phyloP scores from a whole-genome alignment of 2,329 filamentous ascomycete species.

The Venturia effusa region DNA sequence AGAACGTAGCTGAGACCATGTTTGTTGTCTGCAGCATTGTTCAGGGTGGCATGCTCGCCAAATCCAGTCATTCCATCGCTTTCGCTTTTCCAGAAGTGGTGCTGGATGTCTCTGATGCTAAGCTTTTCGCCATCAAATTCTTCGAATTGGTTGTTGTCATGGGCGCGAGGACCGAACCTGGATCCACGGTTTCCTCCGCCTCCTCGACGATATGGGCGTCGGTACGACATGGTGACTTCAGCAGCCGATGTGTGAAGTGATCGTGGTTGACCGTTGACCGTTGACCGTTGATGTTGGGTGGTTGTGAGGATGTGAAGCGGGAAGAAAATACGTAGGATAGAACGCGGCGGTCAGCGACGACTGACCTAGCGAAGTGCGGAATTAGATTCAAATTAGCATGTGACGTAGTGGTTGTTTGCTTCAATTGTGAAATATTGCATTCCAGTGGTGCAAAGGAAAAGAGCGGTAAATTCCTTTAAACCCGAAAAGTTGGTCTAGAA shows the following conservation, averaged over 20 bases:
- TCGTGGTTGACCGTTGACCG: not conserved
- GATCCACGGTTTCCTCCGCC: not conserved
- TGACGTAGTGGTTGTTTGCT: not conserved
- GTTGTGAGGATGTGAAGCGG: not conserved
- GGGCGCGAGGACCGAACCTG: not conserved
- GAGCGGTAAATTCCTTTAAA: not conserved
- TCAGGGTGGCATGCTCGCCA: conserved; percentile 7
- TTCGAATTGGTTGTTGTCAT: not conserved
- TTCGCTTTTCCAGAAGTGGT: conserved; percentile 7
- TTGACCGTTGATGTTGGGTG: not conserved
- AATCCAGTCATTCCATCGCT: not conserved
- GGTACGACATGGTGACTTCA: not conserved
- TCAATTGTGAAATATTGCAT: not conserved
- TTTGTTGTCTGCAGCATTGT: conserved; percentile 16
- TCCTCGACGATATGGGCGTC: not conserved
- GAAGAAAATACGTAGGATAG: not conserved
- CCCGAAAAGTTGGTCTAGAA: not conserved
- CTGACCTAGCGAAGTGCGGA: not conserved
- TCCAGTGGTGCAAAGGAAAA: not conserved
- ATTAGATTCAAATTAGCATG: not conserved
- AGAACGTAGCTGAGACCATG: conserved; percentile 16
- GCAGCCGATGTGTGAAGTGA: not conserved
- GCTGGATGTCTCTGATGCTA: conserved; percentile 7
- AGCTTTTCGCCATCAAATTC: not conserved
- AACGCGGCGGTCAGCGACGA: not conserved